phyloP scores from a whole-genome alignment of 495 filamentous ascomycete species.

The Xylaria curta region DNA sequence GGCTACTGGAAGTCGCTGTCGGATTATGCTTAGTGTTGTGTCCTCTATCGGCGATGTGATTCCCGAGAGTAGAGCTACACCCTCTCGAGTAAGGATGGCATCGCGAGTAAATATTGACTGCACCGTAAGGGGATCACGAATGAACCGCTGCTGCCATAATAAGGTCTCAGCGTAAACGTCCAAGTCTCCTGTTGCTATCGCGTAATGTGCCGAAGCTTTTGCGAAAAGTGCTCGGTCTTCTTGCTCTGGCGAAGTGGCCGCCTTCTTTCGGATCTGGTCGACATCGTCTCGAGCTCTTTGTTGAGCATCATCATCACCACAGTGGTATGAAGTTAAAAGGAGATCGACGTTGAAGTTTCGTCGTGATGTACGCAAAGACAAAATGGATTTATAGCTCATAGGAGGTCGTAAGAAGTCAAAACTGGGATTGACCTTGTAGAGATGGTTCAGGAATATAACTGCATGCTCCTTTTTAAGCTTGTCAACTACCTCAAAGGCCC shows the following conservation, averaged over 20 bases:
- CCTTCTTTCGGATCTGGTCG: slow-evolving; percentile 32
- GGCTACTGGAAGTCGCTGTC: slow-evolving; percentile 23
- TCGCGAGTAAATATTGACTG: slow-evolving; percentile 28
- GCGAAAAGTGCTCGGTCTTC: slow-evolving; percentile 38
- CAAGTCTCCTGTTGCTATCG: slow-evolving; percentile 41
- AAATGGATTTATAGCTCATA: slow-evolving; percentile 13
- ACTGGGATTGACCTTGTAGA: slow-evolving; percentile 27
- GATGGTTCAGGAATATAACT: slow-evolving; percentile 24
- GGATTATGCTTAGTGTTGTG: slow-evolving; percentile 23
- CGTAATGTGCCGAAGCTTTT: slow-evolving; percentile 33
- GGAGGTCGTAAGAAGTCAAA: slow-evolving; percentile 27
- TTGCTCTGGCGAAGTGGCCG: slow-evolving; percentile 33
- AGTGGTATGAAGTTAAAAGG: slow-evolving; percentile 22
- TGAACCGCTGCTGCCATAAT: slow-evolving; percentile 41
- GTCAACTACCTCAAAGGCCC: slow-evolving; percentile 29
- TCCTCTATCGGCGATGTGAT: slow-evolving; percentile 24
- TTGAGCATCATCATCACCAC: slow-evolving; percentile 27
- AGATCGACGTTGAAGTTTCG: slow-evolving; percentile 32
- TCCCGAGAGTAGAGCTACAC: slow-evolving; percentile 38
- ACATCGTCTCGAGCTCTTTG: slow-evolving; percentile 24
- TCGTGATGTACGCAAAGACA: slow-evolving; percentile 21
- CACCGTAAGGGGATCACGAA: slow-evolving; percentile 39
- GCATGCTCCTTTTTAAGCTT: slow-evolving; percentile 29
- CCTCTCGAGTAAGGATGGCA: slow-evolving; percentile 26
- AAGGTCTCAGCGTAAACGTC: slow-evolving; percentile 35